phyloP scores from a whole-genome alignment of 768 basidiomycete species.

The Hemileccinum rubropunctum region DNA sequence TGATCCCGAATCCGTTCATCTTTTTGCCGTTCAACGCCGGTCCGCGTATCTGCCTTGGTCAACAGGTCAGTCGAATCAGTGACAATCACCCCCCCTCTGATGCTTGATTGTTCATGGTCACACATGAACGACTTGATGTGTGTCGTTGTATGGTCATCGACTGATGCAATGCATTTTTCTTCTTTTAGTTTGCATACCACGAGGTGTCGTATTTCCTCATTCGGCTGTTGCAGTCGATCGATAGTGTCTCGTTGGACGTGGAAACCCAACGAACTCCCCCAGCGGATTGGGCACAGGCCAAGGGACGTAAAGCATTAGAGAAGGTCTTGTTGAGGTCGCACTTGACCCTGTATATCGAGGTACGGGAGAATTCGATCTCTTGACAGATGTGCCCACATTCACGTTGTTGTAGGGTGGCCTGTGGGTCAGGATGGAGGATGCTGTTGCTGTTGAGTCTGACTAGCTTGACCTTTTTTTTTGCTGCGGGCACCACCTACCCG shows the following conservation, averaged over 20 bases:
- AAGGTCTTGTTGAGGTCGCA: slow-evolving; percentile 38
- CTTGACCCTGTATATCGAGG: slow-evolving; percentile 44
- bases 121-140: too few relatives aligned
- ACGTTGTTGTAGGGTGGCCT: slow-evolving; percentile 18
- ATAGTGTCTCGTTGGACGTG: slow-evolving; percentile 37
- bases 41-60: slow-evolving; percentile 61
- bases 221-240: slow-evolving; percentile 50
- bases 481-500: too few relatives aligned
- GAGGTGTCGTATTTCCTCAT: slow-evolving; percentile 54
- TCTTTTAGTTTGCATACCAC: slow-evolving; percentile 50
- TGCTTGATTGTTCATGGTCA: too few relatives aligned
- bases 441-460: neutral
- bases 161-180: too few relatives aligned
- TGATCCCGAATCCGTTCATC: slow-evolving; percentile 61
- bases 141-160: too few relatives aligned
- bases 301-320: slow-evolving; percentile 39
- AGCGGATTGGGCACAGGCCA: slow-evolving; percentile 30
- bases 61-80: slow-evolving; percentile 35
- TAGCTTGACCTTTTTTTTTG: too few relatives aligned
- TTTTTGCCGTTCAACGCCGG: slow-evolving; percentile 70
- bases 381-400: neutral
- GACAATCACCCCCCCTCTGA: too few relatives aligned
- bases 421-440: slow-evolving; percentile 27
- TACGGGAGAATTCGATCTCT: slow-evolving; percentile 4
- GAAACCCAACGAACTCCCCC: slow-evolving; percentile 36